A percentile compares a stretch with the other conserved stretches of the same genome.
These are phyloP conservation scores for Dendrostoma leiphaemia DNA, from an alignment of 2,329 filamentous ascomycete species.

Conservation along the genomic window DNA sequence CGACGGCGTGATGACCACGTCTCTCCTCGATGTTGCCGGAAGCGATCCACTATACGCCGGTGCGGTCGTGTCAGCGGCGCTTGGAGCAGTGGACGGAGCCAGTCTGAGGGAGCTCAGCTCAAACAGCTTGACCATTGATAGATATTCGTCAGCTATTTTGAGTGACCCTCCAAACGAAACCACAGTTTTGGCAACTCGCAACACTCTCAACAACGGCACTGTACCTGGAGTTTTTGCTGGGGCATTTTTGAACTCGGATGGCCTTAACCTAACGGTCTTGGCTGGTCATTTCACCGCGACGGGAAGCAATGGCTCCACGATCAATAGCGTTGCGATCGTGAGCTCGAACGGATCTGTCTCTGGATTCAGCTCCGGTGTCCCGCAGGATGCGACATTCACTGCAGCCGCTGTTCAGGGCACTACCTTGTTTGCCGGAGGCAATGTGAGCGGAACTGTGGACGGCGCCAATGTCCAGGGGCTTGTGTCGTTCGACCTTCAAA, in stretches of 20 bases:
- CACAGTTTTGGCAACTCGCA: conserved; percentile 44
- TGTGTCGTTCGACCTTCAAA: conserved; percentile 73
- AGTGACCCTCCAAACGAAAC: conserved; percentile 27
- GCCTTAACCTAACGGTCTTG: conserved; percentile 79
- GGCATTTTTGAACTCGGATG: conserved; percentile 68
- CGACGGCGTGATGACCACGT: conserved; percentile 69
- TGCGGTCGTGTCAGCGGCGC: conserved; percentile 73
- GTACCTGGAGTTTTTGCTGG: conserved; percentile 73
- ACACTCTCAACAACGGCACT: conserved; percentile 36
- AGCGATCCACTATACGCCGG: conserved; percentile 74
- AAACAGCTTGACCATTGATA: conserved; percentile 39
- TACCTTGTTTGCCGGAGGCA: conserved; percentile 79
- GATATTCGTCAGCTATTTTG: conserved; percentile 57
- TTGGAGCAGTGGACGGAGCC: conserved; percentile 71
- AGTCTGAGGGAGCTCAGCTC: conserved; percentile 46
- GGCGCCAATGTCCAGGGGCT: conserved; percentile 67
- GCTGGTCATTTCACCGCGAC: conserved; percentile 81
- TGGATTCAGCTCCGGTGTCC: conserved; percentile 66
- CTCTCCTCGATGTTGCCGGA: conserved; percentile 62
- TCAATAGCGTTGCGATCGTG: conserved; percentile 81
- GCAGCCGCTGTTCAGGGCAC: conserved; percentile 66
- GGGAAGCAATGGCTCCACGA: conserved; percentile 63
- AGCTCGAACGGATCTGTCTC: conserved; percentile 62
- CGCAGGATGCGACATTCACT: conserved; percentile 71
- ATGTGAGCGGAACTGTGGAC: conserved; percentile 68